These are phyloP conservation scores for Raphanus hybrid DNA, from an alignment of 441 rosid species.

Conservation along the genomic window DNA sequence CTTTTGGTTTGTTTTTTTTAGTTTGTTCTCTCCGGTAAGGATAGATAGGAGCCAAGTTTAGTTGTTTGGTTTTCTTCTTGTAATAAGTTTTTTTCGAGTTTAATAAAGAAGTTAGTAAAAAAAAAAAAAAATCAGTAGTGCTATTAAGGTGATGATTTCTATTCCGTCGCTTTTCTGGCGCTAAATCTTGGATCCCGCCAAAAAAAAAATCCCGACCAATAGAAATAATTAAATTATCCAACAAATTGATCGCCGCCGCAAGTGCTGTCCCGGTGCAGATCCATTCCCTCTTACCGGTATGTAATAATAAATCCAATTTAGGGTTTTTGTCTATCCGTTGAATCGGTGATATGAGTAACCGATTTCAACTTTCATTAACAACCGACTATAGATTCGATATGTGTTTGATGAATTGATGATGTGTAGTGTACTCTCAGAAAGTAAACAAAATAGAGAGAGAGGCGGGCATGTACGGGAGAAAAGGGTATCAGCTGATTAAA, in stretches of 20 bases:
- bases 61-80: too few species aligned
- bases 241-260: constrained; percentile 10
- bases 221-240: neutral
- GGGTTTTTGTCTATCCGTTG: neutral
- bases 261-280: constrained; percentile 7
- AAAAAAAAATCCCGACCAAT: neutral
- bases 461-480: constrained; percentile 68
- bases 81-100: too few species aligned
- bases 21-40: too few species aligned
- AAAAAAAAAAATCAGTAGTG: neutral
- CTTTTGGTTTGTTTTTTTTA: too few species aligned
- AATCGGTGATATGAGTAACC: neutral
- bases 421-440: neutral
- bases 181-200: constrained; percentile 12
- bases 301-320: constrained; percentile 7
- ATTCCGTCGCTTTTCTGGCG: neutral
- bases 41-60: too few species aligned
- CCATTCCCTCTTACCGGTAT: neutral
- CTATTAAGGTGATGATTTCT: too few species aligned
- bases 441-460: neutral
- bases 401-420: constrained; percentile 41
- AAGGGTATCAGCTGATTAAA: constrained; percentile 73
- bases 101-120: too few species aligned
- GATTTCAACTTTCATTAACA: neutral
- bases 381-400: neutral